phyloP scores from a whole-genome alignment of 805 yeast genomes.

The Candida easanensis region DNA sequence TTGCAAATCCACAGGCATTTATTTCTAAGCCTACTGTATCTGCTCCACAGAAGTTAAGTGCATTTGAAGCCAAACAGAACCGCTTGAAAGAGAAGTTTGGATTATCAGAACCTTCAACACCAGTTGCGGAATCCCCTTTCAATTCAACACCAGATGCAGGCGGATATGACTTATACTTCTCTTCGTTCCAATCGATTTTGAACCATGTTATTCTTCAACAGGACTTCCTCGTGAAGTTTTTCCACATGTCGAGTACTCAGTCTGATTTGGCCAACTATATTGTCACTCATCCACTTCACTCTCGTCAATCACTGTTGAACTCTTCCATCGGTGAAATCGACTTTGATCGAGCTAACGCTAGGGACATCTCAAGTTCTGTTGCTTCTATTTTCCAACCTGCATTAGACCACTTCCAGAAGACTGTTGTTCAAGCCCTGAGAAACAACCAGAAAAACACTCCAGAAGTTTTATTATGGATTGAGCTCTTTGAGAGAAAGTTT shows the following conservation, averaged over 20 bases:
- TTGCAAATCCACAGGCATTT: conserved; percentile 16
- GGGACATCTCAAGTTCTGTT: conserved; percentile 44
- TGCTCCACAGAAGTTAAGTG: conserved; percentile 1
- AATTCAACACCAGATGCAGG: not conserved
- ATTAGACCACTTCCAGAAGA: conserved; percentile 28
- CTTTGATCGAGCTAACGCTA: conserved; percentile 46
- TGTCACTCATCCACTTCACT: conserved; percentile 27
- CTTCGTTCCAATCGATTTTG: conserved; percentile 31
- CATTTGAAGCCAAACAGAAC: conserved; percentile 15
- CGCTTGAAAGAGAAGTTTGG: conserved; percentile 23
- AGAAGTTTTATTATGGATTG: conserved; percentile 40
- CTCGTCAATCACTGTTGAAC: conserved; percentile 32
- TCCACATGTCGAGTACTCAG: conserved; percentile 37
- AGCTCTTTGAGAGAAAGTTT: conserved; percentile 33
- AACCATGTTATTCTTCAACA: conserved; percentile 37
- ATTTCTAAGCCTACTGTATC: not conserved
- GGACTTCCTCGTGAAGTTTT: conserved; percentile 38
- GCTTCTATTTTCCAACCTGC: conserved; percentile 42
- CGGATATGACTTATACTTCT: conserved; percentile 11
- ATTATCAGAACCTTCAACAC: conserved; percentile 14
- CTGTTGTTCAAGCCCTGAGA: conserved; percentile 35
- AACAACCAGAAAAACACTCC: conserved; percentile 41
- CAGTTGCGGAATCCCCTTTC: not conserved
- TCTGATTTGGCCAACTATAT: conserved; percentile 33
- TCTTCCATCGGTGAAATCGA: conserved; percentile 36